phyloP scores from a whole-genome alignment of 2,329 filamentous ascomycete species.

The Penicillium hordei region DNA sequence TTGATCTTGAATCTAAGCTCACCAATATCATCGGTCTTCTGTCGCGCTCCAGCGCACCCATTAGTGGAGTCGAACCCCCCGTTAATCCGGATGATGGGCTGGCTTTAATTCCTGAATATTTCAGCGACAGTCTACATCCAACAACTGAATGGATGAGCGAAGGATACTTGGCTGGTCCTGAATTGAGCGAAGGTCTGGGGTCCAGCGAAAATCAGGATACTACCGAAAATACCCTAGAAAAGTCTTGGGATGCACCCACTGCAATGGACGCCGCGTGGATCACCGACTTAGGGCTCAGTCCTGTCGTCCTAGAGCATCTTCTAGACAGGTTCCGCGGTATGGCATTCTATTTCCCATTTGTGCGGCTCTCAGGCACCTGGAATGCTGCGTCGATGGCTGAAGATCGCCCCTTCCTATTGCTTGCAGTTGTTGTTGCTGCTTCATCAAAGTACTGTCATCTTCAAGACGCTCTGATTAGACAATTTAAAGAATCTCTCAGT shows the following conservation, averaged over 20 bases:
- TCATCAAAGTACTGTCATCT: constrained; percentile 13
- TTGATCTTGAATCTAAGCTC: constrained; percentile 15
- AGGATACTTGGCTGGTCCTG: not conserved
- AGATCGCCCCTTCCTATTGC: constrained; percentile 18
- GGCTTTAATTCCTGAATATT: not conserved
- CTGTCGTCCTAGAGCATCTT: constrained; percentile 13
- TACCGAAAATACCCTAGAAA: not conserved
- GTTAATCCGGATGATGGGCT: not conserved
- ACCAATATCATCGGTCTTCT: constrained; percentile 17
- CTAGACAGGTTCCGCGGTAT: constrained; percentile 15
- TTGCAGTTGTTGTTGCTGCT: constrained; percentile 17
- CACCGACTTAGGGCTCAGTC: constrained; percentile 1
- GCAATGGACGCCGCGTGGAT: constrained; percentile 5
- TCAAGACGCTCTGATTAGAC: constrained; percentile 3
- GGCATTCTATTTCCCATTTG: constrained; percentile 18
- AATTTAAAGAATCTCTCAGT: constrained; percentile 13
- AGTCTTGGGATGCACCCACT: not conserved
- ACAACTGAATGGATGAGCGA: not conserved
- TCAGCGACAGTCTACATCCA: not conserved
- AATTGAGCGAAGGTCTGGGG: not conserved
- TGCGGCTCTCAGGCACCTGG: constrained; percentile 10
- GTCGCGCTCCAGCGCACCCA: constrained; percentile 5
- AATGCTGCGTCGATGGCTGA: constrained; percentile 17
- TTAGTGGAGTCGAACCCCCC: not conserved
- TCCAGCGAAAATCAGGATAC: not conserved